phyloP scores from a whole-genome alignment of 1,139 yeast species.

The Lodderomyces theae region DNA sequence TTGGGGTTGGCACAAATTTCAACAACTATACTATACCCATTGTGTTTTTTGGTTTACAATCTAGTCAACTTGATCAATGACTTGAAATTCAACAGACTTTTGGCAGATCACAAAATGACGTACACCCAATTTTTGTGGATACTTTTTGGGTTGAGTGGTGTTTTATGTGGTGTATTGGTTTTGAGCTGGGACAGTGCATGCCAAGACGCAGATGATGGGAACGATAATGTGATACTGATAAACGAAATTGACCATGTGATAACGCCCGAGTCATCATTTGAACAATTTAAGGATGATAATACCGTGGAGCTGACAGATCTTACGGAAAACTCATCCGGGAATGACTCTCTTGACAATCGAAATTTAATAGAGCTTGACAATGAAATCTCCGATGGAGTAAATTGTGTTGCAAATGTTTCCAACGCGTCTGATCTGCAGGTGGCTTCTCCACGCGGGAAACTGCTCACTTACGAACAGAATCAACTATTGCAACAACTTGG shows the following conservation, averaged over 20 bases:
- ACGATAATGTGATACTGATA: not conserved
- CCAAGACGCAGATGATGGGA: constrained; percentile 15
- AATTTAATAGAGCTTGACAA: not conserved
- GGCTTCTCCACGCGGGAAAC: constrained; percentile 4
- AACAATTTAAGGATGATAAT: constrained; percentile 7
- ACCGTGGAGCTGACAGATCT: constrained; percentile 5
- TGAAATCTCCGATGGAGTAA: not conserved
- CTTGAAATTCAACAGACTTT: constrained; percentile 47
- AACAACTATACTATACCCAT: constrained; percentile 78
- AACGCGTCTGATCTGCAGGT: constrained; percentile 1
- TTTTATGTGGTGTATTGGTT: constrained; percentile 40
- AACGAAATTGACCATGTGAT: not conserved
- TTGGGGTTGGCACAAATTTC: constrained; percentile 69
- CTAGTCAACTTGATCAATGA: constrained; percentile 73
- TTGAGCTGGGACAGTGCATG: constrained; percentile 47
- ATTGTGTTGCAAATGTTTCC: constrained; percentile 4
- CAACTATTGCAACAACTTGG: constrained; percentile 13
- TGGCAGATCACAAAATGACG: constrained; percentile 28
- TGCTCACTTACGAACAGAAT: constrained; percentile 12
- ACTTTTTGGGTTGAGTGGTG: constrained; percentile 36
- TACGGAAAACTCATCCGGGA: constrained; percentile 7
- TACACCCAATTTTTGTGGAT: constrained; percentile 34
- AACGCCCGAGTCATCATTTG: not conserved
- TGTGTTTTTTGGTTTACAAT: constrained; percentile 83
- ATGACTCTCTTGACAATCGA: constrained; percentile 7